phyloP scores from a whole-genome alignment of 108 stramenopile genomes.

The Hondaea fermentalgiana region DNA sequence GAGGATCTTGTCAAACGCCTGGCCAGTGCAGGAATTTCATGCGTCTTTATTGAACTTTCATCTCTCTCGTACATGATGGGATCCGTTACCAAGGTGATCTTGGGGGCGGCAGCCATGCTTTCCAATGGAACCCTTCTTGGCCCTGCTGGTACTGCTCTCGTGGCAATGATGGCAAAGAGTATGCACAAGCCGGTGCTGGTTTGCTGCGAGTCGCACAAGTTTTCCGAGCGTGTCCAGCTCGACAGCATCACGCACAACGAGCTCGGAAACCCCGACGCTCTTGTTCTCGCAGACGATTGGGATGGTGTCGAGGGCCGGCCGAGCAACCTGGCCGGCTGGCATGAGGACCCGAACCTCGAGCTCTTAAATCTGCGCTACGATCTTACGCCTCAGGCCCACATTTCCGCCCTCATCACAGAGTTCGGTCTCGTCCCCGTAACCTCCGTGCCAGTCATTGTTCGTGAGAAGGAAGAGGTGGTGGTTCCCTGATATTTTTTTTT shows the following conservation, averaged over 20 bases:
- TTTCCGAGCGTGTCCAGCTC: constrained; percentile 86
- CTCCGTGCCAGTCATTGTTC: constrained; percentile 84
- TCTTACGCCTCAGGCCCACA: constrained; percentile 85
- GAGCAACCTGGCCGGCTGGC: background rate
- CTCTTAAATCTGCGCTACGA: constrained; percentile 85
- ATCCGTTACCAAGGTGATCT: constrained; percentile 86
- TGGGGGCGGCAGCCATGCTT: constrained; percentile 91
- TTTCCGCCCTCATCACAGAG: constrained; percentile 91
- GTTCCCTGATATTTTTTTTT: background rate
- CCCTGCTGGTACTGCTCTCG: constrained; percentile 81
- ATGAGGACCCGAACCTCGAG: constrained; percentile 38
- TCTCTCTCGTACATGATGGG: constrained; percentile 85
- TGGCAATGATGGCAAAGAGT: constrained; percentile 77
- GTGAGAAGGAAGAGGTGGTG: constrained; percentile 58
- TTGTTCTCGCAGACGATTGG: background rate
- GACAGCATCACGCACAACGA: constrained; percentile 91
- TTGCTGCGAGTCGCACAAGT: constrained; percentile 97
- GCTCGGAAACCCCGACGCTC: constrained; percentile 72
- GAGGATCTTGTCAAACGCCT: constrained; percentile 57
- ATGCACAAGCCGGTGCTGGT: constrained; percentile 85
- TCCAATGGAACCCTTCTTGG: constrained; percentile 84
- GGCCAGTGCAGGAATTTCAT: constrained; percentile 58
- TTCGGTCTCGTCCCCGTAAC: constrained; percentile 91
- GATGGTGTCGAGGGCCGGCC: background rate
- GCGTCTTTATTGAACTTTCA: constrained; percentile 77